Conservation (phyloP, 2,329 filamentous ascomycete species). For the Pyricularia grisea region DNA sequence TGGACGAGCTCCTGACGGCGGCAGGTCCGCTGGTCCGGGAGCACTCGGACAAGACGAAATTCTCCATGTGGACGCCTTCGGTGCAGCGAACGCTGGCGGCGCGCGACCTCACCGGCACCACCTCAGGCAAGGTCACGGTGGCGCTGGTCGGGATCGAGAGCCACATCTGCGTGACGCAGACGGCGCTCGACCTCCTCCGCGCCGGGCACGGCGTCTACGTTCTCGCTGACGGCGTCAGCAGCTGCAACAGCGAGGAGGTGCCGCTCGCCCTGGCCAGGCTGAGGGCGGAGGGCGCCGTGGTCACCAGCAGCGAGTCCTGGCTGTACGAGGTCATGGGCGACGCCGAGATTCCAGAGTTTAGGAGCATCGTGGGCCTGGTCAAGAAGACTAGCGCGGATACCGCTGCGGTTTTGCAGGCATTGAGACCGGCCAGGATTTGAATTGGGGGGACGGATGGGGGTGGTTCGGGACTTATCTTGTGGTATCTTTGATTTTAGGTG, state of each 20-base stretch:
- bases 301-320: conserved; percentile 84
- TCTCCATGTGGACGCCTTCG: conserved; percentile 76
- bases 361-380: conserved; percentile 62
- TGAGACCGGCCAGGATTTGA: conserved; percentile 53
- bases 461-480: neutral
- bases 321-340: conserved; percentile 87
- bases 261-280: conserved; percentile 68
- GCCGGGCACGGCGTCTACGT: conserved; percentile 77
- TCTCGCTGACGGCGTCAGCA: conserved; percentile 81
- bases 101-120: conserved; percentile 12
- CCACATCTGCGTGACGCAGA: conserved; percentile 94
- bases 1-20: conserved; percentile 43
- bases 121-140: conserved; percentile 31
- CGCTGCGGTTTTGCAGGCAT: conserved; percentile 53
- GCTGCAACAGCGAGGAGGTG: conserved; percentile 75
- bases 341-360: conserved; percentile 64
- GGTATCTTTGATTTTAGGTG: neutral
- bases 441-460: too few species aligned
- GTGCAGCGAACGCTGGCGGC: conserved; percentile 32
- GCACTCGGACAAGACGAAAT: conserved; percentile 75
- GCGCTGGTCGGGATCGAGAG: conserved; percentile 86
- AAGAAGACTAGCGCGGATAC: conserved; percentile 69
- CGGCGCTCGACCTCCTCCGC: conserved; percentile 68
- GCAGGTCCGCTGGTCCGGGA: conserved; percentile 33
- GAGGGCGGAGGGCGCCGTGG: conserved; percentile 62